These are phyloP conservation scores for Tulasnella sp. DNA, from an alignment of 768 basidiomycete genomes.

Conservation along the genomic window DNA sequence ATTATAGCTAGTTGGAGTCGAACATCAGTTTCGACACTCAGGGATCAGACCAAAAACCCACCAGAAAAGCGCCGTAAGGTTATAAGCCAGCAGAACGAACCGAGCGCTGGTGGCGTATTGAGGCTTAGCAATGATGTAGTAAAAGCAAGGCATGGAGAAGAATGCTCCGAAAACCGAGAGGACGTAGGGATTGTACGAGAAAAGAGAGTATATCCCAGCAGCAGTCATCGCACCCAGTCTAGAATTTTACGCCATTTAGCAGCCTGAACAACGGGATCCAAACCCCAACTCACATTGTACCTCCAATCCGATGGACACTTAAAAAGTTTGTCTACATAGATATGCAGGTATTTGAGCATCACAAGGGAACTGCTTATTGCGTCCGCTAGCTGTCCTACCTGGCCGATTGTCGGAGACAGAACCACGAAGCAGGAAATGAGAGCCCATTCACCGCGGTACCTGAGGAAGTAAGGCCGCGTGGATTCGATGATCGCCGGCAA, in stretches of 20 bases:
- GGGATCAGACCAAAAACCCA: conserved; percentile 30
- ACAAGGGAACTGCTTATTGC: not conserved
- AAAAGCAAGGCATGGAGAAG: conserved; percentile 92
- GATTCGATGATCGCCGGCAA: conserved; percentile 82
- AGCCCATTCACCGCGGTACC: conserved; percentile 92
- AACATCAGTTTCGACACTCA: conserved; percentile 40
- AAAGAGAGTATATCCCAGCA: conserved; percentile 63
- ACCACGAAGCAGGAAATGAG: conserved; percentile 93
- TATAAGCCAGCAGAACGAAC: conserved; percentile 84
- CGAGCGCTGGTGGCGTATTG: conserved; percentile 69
- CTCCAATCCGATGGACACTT: conserved; percentile 74
- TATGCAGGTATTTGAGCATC: not conserved
- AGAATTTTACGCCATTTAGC: not conserved
- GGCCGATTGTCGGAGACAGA: conserved; percentile 86
- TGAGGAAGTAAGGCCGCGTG: conserved; percentile 72
- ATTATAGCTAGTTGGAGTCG: conserved; percentile 60
- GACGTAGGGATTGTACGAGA: conserved; percentile 68
- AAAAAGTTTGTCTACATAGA: conserved; percentile 73
- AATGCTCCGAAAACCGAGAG: conserved; percentile 83
- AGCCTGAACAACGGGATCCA: not conserved
- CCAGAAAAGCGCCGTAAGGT: conserved; percentile 68
- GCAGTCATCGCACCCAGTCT: conserved; percentile 80
- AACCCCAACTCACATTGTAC: conserved; percentile 62
- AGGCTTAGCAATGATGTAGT: conserved; percentile 76
- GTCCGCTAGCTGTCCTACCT: conserved; percentile 47